A percentile compares a stretch with the other conserved stretches of the same genome.
phyloP scores from a whole-genome alignment of 352 stramenopile species.

The Thraustochytrium sp. region DNA sequence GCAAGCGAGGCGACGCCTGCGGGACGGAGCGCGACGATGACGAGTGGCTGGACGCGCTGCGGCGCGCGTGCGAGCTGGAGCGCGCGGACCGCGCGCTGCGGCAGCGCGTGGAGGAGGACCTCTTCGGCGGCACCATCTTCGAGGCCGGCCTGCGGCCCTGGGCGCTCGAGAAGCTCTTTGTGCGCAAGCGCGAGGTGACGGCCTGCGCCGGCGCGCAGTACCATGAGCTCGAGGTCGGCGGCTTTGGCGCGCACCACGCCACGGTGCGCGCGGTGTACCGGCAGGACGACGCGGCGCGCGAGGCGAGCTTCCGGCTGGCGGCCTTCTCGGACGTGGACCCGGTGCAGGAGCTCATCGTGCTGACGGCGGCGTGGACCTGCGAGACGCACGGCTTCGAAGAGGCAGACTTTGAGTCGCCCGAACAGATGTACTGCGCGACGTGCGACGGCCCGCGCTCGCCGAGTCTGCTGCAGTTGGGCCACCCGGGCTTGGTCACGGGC shows the following conservation, averaged over 20 bases:
- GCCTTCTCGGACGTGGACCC: neutral
- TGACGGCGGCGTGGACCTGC: neutral
- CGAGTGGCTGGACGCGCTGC: neutral
- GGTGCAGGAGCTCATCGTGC: neutral
- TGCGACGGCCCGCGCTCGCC: neutral
- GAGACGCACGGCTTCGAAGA: conserved; percentile 9
- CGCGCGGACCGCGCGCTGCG: neutral
- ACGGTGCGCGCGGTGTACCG: neutral
- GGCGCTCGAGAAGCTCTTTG: neutral
- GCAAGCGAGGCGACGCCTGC: neutral
- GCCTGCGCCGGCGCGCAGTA: neutral
- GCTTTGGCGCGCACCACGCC: neutral
- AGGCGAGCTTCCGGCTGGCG: neutral
- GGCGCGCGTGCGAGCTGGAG: neutral
- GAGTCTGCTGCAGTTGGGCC: neutral
- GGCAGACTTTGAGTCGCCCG: neutral
- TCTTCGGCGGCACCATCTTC: neutral
- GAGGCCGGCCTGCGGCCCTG: neutral
- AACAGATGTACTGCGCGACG: neutral
- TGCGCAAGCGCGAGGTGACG: neutral
- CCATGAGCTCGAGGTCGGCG: conserved; percentile 1
- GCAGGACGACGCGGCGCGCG: neutral
- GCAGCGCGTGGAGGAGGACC: conserved; percentile 5
- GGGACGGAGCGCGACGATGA: neutral
- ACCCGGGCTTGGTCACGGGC: neutral